Conservation (phyloP, 1,284 basidiomycete genomes). For the Rhodofomes roseus region DNA sequence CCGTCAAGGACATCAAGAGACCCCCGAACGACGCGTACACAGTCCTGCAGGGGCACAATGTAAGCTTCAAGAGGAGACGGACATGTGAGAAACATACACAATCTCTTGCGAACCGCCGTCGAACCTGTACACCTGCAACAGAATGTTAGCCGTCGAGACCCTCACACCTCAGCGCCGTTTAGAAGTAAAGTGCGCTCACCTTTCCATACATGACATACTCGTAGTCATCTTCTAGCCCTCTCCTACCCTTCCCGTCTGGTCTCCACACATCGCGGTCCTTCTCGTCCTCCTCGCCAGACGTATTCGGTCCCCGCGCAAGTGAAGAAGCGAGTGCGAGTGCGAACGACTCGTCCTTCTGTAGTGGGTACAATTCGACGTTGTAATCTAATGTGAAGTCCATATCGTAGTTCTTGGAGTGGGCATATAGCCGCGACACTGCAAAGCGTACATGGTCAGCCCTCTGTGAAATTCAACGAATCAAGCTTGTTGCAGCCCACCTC, state of each 20-base stretch:
- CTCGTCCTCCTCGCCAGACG: conserved; percentile 51
- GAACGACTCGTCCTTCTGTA: conserved; percentile 70
- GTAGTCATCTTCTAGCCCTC: conserved; percentile 92
- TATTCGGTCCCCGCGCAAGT: conserved; percentile 59
- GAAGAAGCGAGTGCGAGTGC: conserved; percentile 86
- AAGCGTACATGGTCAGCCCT: background rate
- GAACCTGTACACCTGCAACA: conserved; percentile 88
- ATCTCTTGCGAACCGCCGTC: conserved; percentile 83
- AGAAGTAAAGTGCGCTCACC: conserved; percentile 42
- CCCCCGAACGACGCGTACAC: conserved; percentile 97
- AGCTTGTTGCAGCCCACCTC: conserved; percentile 56
- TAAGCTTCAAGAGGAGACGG: conserved; percentile 3
- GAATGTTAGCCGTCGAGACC: background rate
- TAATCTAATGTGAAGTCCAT: conserved; percentile 92
- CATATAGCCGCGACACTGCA: conserved; percentile 83
- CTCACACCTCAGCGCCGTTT: background rate
- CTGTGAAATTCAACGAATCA: background rate
- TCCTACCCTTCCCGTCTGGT: conserved; percentile 81
- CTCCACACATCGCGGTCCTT: conserved; percentile 83
- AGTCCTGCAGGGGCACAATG: conserved; percentile 50
- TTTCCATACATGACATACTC: conserved; percentile 99
- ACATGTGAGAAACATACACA: conserved; percentile 52
- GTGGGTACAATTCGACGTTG: conserved; percentile 83
- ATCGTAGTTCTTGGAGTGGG: conserved; percentile 81
- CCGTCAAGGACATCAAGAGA: conserved; percentile 92